Evolutionary conservation across 2,329 filamentous ascomycete species (phyloP).

Genomic region (Monosporascus sp.): DNA sequence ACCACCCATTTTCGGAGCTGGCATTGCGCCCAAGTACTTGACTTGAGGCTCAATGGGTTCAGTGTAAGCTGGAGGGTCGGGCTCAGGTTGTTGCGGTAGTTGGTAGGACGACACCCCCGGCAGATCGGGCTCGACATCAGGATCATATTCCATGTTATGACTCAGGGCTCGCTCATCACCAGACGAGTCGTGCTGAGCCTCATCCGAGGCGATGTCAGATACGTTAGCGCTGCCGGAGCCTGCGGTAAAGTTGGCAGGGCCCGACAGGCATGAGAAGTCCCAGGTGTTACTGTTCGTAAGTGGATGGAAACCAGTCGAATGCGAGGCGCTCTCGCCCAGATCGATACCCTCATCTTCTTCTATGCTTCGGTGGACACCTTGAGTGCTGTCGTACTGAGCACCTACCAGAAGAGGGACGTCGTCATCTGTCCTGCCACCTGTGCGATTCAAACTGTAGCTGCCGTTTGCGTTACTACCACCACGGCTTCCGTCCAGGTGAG

Average conservation of each 20-base stretch:
- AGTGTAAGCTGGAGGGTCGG: slow-evolving; percentile 13
- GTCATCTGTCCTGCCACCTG: slow-evolving; percentile 11
- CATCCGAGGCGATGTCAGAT: slow-evolving; percentile 29
- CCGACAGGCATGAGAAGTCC: slow-evolving; percentile 39
- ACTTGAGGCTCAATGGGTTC: slow-evolving; percentile 9
- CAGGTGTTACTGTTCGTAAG: slow-evolving; percentile 30
- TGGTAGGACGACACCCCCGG: slow-evolving; percentile 25
- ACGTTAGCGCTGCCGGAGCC: slow-evolving; percentile 19
- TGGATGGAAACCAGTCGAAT: slow-evolving; percentile 18
- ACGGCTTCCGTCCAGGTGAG: slow-evolving; percentile 60
- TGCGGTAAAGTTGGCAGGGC: slow-evolving; percentile 25
- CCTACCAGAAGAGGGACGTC: slow-evolving; percentile 13
- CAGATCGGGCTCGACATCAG: slow-evolving; percentile 18
- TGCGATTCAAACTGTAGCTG: slow-evolving; percentile 3
- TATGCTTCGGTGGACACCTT: slow-evolving; percentile 36
- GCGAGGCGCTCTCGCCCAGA: slow-evolving; percentile 29
- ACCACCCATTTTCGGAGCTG: slow-evolving; percentile 25
- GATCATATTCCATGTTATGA: slow-evolving; percentile 6
- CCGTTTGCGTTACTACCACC: slow-evolving; percentile 38
- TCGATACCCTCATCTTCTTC: slow-evolving; percentile 45
- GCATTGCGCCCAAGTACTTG: slow-evolving; percentile 9
- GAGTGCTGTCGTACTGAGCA: slow-evolving; percentile 16
- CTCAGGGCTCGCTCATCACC: slow-evolving; percentile 27
- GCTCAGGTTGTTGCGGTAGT: slow-evolving; percentile 15
- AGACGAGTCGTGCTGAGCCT: slow-evolving; percentile 33